phyloP scores from a whole-genome alignment of 495 filamentous ascomycete species.

The Trichodelitschia bisporula region DNA sequence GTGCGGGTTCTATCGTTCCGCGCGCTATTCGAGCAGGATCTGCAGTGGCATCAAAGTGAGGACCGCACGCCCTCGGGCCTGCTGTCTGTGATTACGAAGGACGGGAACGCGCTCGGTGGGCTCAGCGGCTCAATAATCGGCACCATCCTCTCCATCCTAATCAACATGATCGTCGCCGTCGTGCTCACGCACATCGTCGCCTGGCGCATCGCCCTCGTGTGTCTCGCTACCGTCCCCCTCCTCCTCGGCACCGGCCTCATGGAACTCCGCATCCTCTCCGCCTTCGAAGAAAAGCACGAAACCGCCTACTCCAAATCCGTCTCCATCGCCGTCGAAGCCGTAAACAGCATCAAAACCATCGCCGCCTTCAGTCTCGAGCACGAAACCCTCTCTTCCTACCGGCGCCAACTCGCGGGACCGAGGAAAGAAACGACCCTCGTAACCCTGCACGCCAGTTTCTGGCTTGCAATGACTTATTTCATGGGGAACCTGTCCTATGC shows the following conservation, averaged over 20 bases:
- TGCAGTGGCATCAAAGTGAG: not conserved
- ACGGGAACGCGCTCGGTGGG: not conserved
- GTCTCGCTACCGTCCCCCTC: conserved; percentile 27
- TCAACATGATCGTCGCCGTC: conserved; percentile 21
- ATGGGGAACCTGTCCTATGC: conserved; percentile 31
- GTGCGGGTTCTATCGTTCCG: not conserved
- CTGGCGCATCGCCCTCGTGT: conserved; percentile 36
- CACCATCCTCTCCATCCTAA: conserved; percentile 19
- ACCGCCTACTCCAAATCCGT: not conserved
- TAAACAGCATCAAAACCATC: conserved; percentile 26
- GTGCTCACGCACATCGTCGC: conserved; percentile 30
- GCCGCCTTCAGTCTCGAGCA: conserved; percentile 24
- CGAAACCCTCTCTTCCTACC: conserved; percentile 16
- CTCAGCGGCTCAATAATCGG: not conserved
- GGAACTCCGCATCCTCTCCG: conserved; percentile 9
- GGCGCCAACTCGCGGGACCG: conserved; percentile 19
- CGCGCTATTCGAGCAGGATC: not conserved
- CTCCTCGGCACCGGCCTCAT: conserved; percentile 29
- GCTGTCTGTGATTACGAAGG: not conserved
- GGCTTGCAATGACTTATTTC: conserved; percentile 29
- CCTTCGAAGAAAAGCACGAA: conserved; percentile 1
- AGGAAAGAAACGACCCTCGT: conserved; percentile 23
- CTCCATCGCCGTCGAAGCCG: conserved; percentile 1
- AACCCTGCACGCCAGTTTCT: conserved; percentile 23
- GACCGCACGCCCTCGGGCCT: not conserved